Percentiles rank a stretch among this genome's conserved stretches.
These are phyloP conservation scores for Alternaria longipes DNA, from an alignment of 2,329 filamentous ascomycete genomes.

Conservation along the genomic window DNA sequence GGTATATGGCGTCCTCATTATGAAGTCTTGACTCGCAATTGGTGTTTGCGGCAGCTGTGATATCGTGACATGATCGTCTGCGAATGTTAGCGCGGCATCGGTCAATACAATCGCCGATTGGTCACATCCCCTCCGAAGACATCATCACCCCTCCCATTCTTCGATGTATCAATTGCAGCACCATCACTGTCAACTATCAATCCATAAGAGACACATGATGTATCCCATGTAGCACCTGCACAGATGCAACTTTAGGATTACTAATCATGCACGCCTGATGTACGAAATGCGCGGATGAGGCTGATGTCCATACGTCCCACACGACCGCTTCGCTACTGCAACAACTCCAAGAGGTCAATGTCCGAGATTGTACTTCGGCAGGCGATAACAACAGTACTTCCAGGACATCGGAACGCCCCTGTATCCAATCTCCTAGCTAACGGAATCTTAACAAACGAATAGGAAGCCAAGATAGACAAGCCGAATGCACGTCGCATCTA, in stretches of 20 bases:
- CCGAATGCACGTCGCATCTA: not conserved
- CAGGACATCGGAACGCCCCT: not conserved
- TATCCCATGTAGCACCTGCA: not conserved
- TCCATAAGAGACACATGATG: not conserved
- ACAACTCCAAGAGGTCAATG: not conserved
- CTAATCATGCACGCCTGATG: not conserved
- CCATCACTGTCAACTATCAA: not conserved
- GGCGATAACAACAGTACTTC: not conserved
- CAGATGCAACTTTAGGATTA: not conserved
- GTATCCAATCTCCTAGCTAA: not conserved
- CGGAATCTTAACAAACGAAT: not conserved
- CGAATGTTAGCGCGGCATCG: conserved; percentile 24
- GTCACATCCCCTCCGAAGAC: not conserved
- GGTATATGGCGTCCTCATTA: conserved; percentile 53
- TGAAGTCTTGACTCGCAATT: conserved; percentile 28
- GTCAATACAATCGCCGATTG: conserved; percentile 23
- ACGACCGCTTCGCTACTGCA: not conserved
- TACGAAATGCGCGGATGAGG: not conserved
- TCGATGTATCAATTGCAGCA: not conserved
- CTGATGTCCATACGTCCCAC: not conserved
- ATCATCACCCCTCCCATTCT: not conserved
- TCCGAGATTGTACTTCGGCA: not conserved
- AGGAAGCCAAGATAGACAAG: not conserved
- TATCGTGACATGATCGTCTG: conserved; percentile 27
- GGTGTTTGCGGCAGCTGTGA: conserved; percentile 8